Evolutionary conservation across 257 asterid species (phyloP).

Genomic region (Datura wrightii): DNA sequence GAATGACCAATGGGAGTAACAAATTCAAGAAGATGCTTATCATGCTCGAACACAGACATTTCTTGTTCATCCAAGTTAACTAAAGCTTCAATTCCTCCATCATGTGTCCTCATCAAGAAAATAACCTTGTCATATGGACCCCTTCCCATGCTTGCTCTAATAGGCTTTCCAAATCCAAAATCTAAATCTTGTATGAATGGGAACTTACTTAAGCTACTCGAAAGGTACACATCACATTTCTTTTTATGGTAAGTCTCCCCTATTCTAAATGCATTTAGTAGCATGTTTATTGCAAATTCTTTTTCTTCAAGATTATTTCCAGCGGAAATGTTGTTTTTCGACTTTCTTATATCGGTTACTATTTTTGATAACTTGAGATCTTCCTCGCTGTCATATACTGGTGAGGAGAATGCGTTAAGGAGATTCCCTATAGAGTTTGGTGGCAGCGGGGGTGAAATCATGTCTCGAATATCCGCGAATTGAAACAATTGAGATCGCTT

Average conservation of each 20-base stretch:
- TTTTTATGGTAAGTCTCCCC: not conserved
- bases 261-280: not conserved
- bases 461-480: not conserved
- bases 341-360: not conserved
- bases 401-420: not conserved
- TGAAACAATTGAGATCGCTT: not conserved
- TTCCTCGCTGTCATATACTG: not conserved
- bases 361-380: not conserved
- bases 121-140: not conserved
- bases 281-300: not conserved
- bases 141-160: not conserved
- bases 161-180: constrained; percentile 33
- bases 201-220: not conserved
- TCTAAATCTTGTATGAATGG: not conserved
- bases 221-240: not conserved
- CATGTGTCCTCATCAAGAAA: not conserved
- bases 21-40: not conserved
- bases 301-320: not conserved
- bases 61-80: not conserved
- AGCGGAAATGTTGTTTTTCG: not conserved
- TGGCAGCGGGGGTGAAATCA: not conserved
- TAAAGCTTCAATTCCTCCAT: not conserved
- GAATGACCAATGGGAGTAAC: not conserved
- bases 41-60: not conserved
- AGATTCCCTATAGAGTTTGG: not conserved